phyloP scores from a whole-genome alignment of 2,329 filamentous ascomycete species.

The Coniella lustricola region DNA sequence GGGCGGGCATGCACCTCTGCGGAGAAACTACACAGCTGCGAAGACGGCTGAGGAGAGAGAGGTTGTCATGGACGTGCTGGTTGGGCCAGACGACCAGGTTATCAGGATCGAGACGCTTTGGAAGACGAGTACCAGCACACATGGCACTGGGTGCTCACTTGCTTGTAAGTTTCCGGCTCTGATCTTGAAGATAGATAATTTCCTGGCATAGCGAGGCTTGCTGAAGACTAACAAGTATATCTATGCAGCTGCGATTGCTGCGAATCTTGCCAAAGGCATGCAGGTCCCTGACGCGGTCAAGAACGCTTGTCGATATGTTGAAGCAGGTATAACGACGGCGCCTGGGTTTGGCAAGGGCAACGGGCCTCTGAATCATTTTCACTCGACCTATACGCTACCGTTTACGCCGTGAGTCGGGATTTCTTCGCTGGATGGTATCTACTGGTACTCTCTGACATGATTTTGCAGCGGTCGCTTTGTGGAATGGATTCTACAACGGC shows the following conservation, averaged over 20 bases:
- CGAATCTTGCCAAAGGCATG: slow-evolving; percentile 58
- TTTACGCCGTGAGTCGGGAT: slow-evolving; percentile 53
- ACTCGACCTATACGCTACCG: slow-evolving; percentile 60
- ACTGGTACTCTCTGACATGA: neutral
- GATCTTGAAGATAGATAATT: no score
- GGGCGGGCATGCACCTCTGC: slow-evolving; percentile 82
- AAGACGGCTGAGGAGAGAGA: slow-evolving; percentile 50
- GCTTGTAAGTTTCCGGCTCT: slow-evolving; percentile 74
- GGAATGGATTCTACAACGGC: slow-evolving; percentile 70
- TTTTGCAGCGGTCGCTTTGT: slow-evolving; percentile 64
- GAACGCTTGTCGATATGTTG: slow-evolving; percentile 63
- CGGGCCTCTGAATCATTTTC: slow-evolving; percentile 73
- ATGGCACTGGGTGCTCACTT: slow-evolving; percentile 90
- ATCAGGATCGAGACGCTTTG: slow-evolving; percentile 64
- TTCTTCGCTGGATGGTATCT: no score
- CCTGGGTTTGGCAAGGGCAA: slow-evolving; percentile 57
- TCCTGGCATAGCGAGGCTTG: no score
- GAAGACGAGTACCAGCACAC: slow-evolving; percentile 70
- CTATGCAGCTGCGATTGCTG: slow-evolving; percentile 60
- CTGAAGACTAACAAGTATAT: no score
- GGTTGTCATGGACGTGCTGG: slow-evolving; percentile 70
- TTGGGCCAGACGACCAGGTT: slow-evolving; percentile 45
- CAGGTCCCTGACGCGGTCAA: slow-evolving; percentile 54
- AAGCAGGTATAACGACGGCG: slow-evolving; percentile 62
- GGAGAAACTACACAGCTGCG: slow-evolving; percentile 52